Evolutionary conservation across 1,284 basidiomycete species (phyloP), one percentile per base, ranked within the genome.

Genomic region (Ganoderma lucidum): DNA sequence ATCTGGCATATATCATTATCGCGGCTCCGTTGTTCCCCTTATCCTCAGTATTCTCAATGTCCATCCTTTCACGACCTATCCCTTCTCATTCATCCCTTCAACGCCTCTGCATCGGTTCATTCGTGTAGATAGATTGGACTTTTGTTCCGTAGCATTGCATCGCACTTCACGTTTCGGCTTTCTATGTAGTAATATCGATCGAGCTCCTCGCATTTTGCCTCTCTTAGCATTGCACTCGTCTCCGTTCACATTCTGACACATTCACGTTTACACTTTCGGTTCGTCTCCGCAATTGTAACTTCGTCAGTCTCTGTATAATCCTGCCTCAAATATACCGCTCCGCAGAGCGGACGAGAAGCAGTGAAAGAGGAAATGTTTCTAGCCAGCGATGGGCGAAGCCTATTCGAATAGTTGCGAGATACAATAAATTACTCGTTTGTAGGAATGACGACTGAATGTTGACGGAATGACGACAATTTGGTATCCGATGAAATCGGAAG

Each of bases 281-380:
- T 55, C 68, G 63, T 71, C 61, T 63, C 56, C 67, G 68, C 64
- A 65, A 70, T 67, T 68, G 68, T 70, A 72, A 67, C 66, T 74
- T 65, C 59, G 68, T 70, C 59, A 32, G 62, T 62, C 35, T 41
- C 71, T 70, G 73, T 74, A 71, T 71, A 74, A 53, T 45, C 63
- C 58, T 63, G 63, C 70, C 65, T 69, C 69, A 23, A 37, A 62
- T 76, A 67, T 73, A 75, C 72, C 76, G 75, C 75, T 77, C 77
- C 76, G 76, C 74, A 76, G 77, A 76, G 76, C 77, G 76, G 75
- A 74, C 73, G 59, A 67, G 58, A 61, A 64, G 59, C 59, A 55
- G 62, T 61, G 71, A 70, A 71, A 66, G 64, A 74, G 69, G 63
- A 71, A 67, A 65, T 32, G 61, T 56, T 65, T 28, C n/a, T 8